These are phyloP conservation scores for Rhynchospora pubera DNA, from an alignment of 176 grass and related monocot species.

Conservation along the genomic window DNA sequence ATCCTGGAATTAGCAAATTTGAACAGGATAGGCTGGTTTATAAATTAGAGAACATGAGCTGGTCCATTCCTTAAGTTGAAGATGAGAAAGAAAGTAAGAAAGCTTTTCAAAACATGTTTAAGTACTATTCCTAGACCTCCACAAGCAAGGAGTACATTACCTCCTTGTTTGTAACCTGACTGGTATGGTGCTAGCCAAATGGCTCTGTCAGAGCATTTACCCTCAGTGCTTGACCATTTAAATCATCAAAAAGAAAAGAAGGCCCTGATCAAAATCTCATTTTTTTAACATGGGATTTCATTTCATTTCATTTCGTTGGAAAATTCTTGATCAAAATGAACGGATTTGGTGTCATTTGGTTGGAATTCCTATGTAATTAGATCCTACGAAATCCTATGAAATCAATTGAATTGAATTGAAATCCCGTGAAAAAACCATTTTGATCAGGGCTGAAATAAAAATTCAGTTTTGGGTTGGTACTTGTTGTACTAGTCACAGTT, in stretches of 20 bases:
- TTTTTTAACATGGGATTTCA: no score
- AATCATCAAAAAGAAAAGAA: background rate
- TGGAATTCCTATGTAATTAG: no score
- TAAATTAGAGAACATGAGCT: conserved; percentile 8
- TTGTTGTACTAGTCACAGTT: no score
- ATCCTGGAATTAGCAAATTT: conserved; percentile 57
- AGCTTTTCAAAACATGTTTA: background rate
- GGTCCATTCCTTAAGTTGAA: background rate
- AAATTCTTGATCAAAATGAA: no score
- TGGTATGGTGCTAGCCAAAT: background rate
- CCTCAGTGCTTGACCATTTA: background rate
- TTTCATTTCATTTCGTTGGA: no score
- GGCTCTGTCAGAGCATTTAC: background rate
- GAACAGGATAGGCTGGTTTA: conserved; percentile 37
- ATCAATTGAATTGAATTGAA: no score
- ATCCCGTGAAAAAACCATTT: no score
- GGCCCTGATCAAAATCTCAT: no score
- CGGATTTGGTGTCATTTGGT: no score
- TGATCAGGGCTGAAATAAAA: no score
- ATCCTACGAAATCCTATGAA: no score
- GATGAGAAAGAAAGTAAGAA: background rate
- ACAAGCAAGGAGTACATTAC: background rate
- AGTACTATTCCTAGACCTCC: background rate
- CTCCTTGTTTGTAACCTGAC: background rate
- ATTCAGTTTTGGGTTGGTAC: no score